A percentile compares a stretch with the other conserved stretches of the same genome.
Conservation (phyloP, 371 early-diverging fungal genomes). For the Nematocida sp. region DNA sequence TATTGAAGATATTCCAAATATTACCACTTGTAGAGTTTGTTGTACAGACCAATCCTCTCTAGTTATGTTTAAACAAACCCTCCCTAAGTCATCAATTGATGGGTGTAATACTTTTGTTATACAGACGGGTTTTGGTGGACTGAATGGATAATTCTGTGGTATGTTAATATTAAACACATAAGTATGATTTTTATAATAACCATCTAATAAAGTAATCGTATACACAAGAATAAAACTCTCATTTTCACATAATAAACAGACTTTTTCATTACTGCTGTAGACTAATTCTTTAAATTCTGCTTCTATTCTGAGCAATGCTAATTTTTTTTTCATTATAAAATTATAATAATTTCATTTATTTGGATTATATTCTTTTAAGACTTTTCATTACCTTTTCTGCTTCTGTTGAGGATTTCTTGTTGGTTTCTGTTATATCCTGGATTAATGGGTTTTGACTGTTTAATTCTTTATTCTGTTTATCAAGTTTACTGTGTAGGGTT, state of each 20-base stretch:
- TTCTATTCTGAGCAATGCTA: conserved; percentile 28
- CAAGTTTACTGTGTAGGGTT: conserved; percentile 24
- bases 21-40: conserved; percentile 60
- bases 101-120: conserved; percentile 66
- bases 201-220: conserved; percentile 9
- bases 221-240: conserved; percentile 7
- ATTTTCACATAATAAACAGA: not conserved
- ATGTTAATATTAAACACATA: conserved; percentile 44
- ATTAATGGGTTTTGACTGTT: conserved; percentile 47
- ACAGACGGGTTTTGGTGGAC: conserved; percentile 64
- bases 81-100: conserved; percentile 63
- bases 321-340: conserved; percentile 17
- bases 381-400: conserved; percentile 50
- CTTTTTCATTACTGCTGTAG: conserved; percentile 1
- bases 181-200: conserved; percentile 31
- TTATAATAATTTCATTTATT: not conserved
- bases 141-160: conserved; percentile 67
- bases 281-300: conserved; percentile 23
- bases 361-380: conserved; percentile 32
- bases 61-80: conserved; percentile 68
- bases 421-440: conserved; percentile 45
- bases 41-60: conserved; percentile 66
- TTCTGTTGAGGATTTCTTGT: conserved; percentile 24
- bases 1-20: conserved; percentile 60
- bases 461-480: conserved; percentile 38